Base-by-base conservation (phyloP, 495 filamentous ascomycete species). In the Aspergillus hancockii region DNA sequence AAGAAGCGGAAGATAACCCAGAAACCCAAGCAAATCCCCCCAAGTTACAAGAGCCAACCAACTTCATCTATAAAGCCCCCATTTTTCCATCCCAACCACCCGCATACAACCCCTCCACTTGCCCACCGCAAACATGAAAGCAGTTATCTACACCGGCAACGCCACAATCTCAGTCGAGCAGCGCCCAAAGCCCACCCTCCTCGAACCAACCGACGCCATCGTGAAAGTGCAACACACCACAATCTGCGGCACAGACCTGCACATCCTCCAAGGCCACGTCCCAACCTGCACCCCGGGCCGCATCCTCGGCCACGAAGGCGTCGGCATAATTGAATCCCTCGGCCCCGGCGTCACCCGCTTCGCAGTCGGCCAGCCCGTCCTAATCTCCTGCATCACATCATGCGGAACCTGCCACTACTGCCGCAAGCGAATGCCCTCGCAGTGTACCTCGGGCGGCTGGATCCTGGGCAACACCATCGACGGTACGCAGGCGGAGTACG, bases 261-360 rank as follows among this genome's bases (percentile, higher is more conserved):
- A 94, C 64, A 78, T 94, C 49, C 78, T 88, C 19, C 89, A 94
- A 64, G 83, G 86, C 54, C 70, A 76, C 21, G 79, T 95, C 16
- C 71, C 92, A 3, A 80, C 90, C 66, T 63, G 91, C 47, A 75
- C 84, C 54, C 85, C 87, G 53, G 90, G 90, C 34, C 87, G 92
- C 69, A 89, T 93, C 58, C 77, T 93, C 0, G 91, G 91, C 45
- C 90, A 94, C 67, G 90, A 94, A 62, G 92, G 91, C 71, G 90
- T 87, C 65, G 91, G 91, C n/a, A 72, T 89, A 16, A 85, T 93
- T 12, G 88, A 92, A 21, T 69, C 80, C 18, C 76, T 91, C n/a
- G 90, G 90, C 1, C 63, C 79, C 0, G 80, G 63, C 0, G 85
- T 91, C 6, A 83, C 72, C 30, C 74, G 69, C 1, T 67, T 86